phyloP scores from a whole-genome alignment of 305 asterid genomes.

The Striga hermonthica region DNA sequence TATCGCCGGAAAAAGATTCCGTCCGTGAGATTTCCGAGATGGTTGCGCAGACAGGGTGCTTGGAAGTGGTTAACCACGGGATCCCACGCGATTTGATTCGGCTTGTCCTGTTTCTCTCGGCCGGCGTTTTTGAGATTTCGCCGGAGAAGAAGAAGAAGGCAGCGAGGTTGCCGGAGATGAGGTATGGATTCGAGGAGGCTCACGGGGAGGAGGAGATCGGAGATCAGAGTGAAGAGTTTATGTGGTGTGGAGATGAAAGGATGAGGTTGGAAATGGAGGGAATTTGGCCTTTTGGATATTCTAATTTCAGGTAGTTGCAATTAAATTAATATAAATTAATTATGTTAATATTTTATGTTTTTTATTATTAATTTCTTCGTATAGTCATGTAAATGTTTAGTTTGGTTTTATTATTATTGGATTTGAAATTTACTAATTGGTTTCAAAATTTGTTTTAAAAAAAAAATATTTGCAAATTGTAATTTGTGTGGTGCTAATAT shows the following conservation, averaged over 20 bases:
- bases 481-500: too few species aligned
- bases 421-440: too few species aligned
- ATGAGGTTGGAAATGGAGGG: slow-evolving; percentile 66
- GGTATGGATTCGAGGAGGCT: slow-evolving; percentile 70
- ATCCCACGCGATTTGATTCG: slow-evolving; percentile 50
- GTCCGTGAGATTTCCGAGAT: slow-evolving; percentile 36
- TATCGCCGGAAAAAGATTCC: slow-evolving; percentile 27
- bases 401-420: too few species aligned
- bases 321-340: neutral
- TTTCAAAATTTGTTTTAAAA: too few species aligned
- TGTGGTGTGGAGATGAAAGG: slow-evolving; percentile 61
- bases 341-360: too few species aligned
- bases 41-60: slow-evolving; percentile 54
- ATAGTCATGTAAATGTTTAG: neutral
- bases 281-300: slow-evolving; percentile 67
- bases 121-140: slow-evolving; percentile 51
- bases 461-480: too few species aligned
- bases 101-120: slow-evolving; percentile 44
- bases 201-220: slow-evolving; percentile 50
- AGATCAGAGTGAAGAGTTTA: slow-evolving; percentile 56
- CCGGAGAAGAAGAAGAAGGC: slow-evolving; percentile 47
- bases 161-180: slow-evolving; percentile 51
- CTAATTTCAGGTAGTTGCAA: slow-evolving; percentile 64
- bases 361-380: neutral
- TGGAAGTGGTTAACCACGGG: slow-evolving; percentile 72